Base-by-base conservation (phyloP, 768 basidiomycete species). In the Russula sp. region DNA sequence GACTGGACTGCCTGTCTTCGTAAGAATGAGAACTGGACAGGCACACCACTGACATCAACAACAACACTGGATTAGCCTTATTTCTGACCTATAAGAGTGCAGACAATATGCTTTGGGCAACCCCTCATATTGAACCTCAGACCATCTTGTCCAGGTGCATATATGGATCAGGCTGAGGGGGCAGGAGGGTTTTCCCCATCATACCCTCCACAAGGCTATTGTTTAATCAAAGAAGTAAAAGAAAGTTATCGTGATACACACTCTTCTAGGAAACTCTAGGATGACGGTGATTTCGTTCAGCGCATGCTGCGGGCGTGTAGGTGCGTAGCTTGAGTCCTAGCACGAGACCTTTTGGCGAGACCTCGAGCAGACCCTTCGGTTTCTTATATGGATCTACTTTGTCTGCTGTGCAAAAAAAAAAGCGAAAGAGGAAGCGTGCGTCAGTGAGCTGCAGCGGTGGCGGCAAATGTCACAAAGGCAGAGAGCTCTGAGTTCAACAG, bases 381-480 rank as follows among this genome's bases (percentile, higher is more conserved):
- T 92, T 93, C 73, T 84, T 83, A 76, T 92, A 91, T n/a, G 88
- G 87, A 72, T 90, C 86, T 34, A 90, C 86, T 72, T 90, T 88
- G 67, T 86, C 88, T 90, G 61, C 5, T n/a, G n/a, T n/a, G n/a
- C n/a, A n/a, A n/a, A n/a, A n/a, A n/a, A n/a, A n/a, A 25, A 25
- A 9, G 13, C 13, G 13, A 47, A 32, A 3, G 18, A 13, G 0
- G 20, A 14, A 22, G 13, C 6, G n/a, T n/a, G n/a, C n/a, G n/a
- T n/a, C n/a, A n/a, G n/a, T n/a, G n/a, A n/a, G n/a, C n/a, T n/a
- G n/a, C n/a, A n/a, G n/a, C n/a, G n/a, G n/a, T n/a, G n/a, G n/a
- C n/a, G n/a, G n/a, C n/a, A n/a, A n/a, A n/a, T n/a, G n/a, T n/a
- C n/a, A n/a, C n/a, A n/a, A n/a, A n/a, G n/a, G n/a, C n/a, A n/a